Base-by-base conservation (phyloP, 768 basidiomycete species). In the Lanmaoa pseudosensibilis region DNA sequence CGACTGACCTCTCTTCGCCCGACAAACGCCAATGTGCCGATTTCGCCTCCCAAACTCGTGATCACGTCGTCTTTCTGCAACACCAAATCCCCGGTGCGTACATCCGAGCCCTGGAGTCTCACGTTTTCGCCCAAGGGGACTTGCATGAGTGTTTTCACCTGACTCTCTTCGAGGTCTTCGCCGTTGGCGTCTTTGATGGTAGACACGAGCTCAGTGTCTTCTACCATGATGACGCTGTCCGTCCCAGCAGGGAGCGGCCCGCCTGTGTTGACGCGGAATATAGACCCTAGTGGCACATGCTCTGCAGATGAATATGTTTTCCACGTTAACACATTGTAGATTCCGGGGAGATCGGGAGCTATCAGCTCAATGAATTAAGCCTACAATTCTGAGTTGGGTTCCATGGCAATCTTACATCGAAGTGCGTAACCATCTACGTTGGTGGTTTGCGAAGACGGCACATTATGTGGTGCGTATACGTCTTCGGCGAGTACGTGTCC, bases 371-470 rank as follows among this genome's bases (percentile, higher is more conserved):
- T 36, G 23, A 4, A 47, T 65, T 32, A 66, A 30, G 12, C 18
- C 7, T 23, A 47, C 12, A 30, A 47, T 48, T 37, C 18, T 3
- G 43, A 21, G 10, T 5, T 19, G 34, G 13, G 18, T 51, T 15
- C 36, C n/a, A 49, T 9, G 7, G 12, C 23, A 23, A 4, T 59
- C 81, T 58, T 64, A 90, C 90, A 84, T 56, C 83, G 77, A 1
- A 94, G 70, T 5, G 93, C 93, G 66, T 96, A 96, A 1, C 93
- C 93, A 68, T 95, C 93, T 12, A 93, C 92, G 61, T 84, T 94
- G 6, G 93, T 93, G 1, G 90, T 91, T 18, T 76, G 69, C 2
- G 80, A 80, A 4, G 69, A 67, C 3, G 93, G 93, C 0, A 90
- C 80, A 63, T 90, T 75, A 33, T 80, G 76, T 2, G 82, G 74